Conservation (phyloP, 2,329 filamentous ascomycete species). For the Neobulgaria alba region DNA sequence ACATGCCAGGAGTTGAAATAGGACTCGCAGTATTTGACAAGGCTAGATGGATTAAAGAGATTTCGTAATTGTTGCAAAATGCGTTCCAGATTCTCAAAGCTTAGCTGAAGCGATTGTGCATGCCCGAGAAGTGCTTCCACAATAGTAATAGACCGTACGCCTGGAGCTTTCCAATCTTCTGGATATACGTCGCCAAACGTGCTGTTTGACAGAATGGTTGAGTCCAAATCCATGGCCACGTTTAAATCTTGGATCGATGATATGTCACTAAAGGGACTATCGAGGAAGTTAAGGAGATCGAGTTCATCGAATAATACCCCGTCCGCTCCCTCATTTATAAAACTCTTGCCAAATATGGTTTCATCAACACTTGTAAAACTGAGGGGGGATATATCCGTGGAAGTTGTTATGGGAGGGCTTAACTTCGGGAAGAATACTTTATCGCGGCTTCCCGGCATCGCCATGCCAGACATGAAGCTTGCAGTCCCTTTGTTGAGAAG, state of each 20-base stretch:
- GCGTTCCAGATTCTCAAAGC: constrained; percentile 31
- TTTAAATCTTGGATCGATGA: no score
- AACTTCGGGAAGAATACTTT: no score
- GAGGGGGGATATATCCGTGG: no score
- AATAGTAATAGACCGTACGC: constrained; percentile 31
- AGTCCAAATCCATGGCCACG: no score
- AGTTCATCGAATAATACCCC: constrained; percentile 17
- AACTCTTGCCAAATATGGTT: no score
- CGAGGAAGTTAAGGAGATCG: constrained; percentile 15
- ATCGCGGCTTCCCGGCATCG: no score
- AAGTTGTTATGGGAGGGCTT: no score
- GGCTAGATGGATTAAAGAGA: constrained; percentile 33
- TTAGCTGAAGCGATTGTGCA: constrained; percentile 31
- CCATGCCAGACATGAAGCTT: constrained; percentile 39
- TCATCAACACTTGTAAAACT: no score
- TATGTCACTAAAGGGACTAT: constrained; percentile 11
- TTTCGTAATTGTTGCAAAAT: constrained; percentile 32
- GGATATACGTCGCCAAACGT: constrained; percentile 2
- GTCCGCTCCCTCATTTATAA: constrained; percentile 14
- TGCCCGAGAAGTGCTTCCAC: constrained; percentile 33
- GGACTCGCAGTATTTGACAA: constrained; percentile 33
- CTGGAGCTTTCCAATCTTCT: constrained; percentile 29
- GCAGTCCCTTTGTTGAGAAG: constrained; percentile 37
- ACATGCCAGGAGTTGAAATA: constrained; percentile 39
- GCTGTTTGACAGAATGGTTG: no score